Evolutionary conservation across 208 protist species (phyloP).

Genomic region (Naegleria lovaniensis): DNA sequence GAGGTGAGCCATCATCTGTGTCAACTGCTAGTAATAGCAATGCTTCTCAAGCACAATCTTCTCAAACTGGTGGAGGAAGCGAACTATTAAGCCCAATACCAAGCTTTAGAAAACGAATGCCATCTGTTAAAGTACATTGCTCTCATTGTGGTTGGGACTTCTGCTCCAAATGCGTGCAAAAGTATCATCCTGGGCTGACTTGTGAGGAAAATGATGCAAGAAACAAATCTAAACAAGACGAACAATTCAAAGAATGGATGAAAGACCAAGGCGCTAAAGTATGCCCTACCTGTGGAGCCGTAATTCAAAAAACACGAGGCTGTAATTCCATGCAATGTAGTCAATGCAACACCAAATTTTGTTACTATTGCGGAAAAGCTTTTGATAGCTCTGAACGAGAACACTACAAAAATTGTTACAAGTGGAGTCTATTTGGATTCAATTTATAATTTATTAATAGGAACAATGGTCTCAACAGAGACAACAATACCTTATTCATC

Average conservation of each 20-base stretch:
- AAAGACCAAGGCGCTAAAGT: background rate
- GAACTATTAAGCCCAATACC: background rate
- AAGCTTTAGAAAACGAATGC: background rate
- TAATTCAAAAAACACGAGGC: conserved; percentile 3
- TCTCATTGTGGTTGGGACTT: background rate
- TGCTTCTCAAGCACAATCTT: background rate
- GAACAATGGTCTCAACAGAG: too few relatives aligned
- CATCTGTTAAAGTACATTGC: background rate
- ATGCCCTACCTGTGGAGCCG: background rate
- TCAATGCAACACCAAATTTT: background rate
- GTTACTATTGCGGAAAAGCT: background rate
- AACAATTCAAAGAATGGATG: background rate
- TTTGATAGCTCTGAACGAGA: background rate
- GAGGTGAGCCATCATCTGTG: background rate
- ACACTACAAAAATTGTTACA: background rate
- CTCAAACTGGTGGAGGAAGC: background rate
- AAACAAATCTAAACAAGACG: conserved; percentile 4
- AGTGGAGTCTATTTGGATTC: conserved; percentile 7
- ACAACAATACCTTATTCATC: too few relatives aligned
- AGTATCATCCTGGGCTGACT: background rate
- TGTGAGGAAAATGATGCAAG: background rate
- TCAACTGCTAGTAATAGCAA: background rate
- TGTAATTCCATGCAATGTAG: background rate
- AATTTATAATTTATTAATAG: conserved; percentile 2
- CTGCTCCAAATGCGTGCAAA: background rate